Evolutionary conservation across 352 stramenopile species (phyloP).

Genomic region (Phytophthora multivora): DNA sequence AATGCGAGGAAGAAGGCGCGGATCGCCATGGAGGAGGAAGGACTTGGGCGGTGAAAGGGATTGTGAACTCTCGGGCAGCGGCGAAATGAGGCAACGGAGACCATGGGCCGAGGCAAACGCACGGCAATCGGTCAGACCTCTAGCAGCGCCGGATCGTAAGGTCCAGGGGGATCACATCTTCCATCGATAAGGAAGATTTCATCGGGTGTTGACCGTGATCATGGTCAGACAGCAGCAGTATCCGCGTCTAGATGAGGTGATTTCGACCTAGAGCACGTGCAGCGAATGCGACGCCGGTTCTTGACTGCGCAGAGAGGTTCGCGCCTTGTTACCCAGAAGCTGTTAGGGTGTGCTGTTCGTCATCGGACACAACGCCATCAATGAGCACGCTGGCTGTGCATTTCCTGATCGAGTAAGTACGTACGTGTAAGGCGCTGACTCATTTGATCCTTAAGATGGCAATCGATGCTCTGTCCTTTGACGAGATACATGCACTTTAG

Average conservation of each 20-base stretch:
- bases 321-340: too few relatives aligned
- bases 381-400: too few relatives aligned
- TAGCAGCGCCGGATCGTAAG: constrained; percentile 8
- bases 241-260: neutral
- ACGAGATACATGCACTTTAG: too few relatives aligned
- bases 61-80: constrained; percentile 4
- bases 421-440: too few relatives aligned
- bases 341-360: too few relatives aligned
- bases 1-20: constrained; percentile 17
- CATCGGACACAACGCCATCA: too few relatives aligned
- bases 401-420: too few relatives aligned
- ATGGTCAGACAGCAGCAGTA: neutral
- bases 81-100: constrained; percentile 7
- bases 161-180: constrained; percentile 7
- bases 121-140: constrained; percentile 6
- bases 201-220: neutral
- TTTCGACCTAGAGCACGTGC: neutral
- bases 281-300: neutral
- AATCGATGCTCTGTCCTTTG: too few relatives aligned
- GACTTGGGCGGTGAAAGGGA: constrained; percentile 26
- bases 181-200: neutral
- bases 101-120: constrained; percentile 5
- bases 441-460: too few relatives aligned
- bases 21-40: constrained; percentile 24
- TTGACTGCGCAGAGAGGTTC: too few relatives aligned